Percentiles rank a stretch among this genome's conserved stretches.
Evolutionary conservation across 2,329 filamentous ascomycete genomes (phyloP).

Genomic region (Calycina herbarum): DNA sequence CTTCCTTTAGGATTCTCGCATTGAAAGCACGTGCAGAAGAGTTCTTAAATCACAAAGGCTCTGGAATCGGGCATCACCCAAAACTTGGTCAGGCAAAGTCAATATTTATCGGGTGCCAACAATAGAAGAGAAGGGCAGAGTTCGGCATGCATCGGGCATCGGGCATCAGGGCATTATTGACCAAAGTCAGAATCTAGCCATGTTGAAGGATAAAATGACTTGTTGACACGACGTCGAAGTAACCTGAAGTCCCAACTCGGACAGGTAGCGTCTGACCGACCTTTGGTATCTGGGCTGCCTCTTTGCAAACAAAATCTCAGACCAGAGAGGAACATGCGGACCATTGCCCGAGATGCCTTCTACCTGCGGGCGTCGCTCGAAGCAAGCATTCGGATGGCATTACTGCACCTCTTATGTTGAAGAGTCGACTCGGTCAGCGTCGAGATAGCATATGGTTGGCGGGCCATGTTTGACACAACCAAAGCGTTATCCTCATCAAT

Average conservation of each 20-base stretch:
- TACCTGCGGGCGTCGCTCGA: not conserved
- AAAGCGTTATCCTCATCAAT: too few species aligned
- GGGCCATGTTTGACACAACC: not conserved
- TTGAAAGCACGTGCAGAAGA: not conserved
- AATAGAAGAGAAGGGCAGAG: not conserved
- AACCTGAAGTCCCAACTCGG: too few species aligned
- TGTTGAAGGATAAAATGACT: not conserved
- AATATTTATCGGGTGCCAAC: not conserved
- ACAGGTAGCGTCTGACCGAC: too few species aligned
- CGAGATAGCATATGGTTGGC: not conserved
- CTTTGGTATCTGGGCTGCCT: not conserved
- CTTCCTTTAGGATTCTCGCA: not conserved
- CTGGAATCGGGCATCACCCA: too few species aligned
- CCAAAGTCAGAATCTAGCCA: not conserved
- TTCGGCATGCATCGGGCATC: not conserved
- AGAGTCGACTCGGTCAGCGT: not conserved
- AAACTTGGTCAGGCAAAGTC: not conserved
- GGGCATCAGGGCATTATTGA: not conserved
- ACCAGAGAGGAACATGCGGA: not conserved
- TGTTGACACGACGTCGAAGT: too few species aligned
- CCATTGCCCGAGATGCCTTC: not conserved
- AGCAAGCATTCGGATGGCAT: not conserved
- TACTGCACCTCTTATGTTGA: not conserved
- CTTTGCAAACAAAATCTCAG: not conserved
- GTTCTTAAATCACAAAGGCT: not conserved